These are phyloP conservation scores for Tuber borchii DNA, from an alignment of 495 filamentous ascomycete species.

Conservation along the genomic window DNA sequence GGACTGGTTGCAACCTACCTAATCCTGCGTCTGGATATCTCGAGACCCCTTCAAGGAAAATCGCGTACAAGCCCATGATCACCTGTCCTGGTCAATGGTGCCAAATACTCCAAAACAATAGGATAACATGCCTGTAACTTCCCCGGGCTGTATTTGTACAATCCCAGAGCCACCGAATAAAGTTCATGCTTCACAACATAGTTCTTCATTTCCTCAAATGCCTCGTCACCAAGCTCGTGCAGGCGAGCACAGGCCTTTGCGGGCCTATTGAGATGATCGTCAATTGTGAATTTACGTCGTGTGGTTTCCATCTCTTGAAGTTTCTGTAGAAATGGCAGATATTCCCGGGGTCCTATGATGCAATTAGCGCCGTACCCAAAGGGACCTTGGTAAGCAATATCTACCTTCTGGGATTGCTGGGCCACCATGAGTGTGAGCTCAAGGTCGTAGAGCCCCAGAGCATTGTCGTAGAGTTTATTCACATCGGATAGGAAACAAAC, in stretches of 20 bases:
- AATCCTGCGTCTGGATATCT: constrained; percentile 77
- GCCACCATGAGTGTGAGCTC: constrained; percentile 85
- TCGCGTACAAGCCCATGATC: constrained; percentile 70
- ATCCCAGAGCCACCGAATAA: constrained; percentile 65
- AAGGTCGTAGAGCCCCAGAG: constrained; percentile 82
- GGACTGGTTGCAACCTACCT: constrained; percentile 43
- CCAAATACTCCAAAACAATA: neutral
- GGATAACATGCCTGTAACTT: constrained; percentile 43
- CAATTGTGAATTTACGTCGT: constrained; percentile 73
- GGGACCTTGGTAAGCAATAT: constrained; percentile 2
- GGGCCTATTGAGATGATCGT: constrained; percentile 71
- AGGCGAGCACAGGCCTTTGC: constrained; percentile 73
- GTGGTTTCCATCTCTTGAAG: constrained; percentile 65
- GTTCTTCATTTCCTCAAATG: constrained; percentile 64
- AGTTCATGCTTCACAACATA: constrained; percentile 75
- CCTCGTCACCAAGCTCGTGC: constrained; percentile 52
- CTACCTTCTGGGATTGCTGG: constrained; percentile 82
- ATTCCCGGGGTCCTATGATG: constrained; percentile 69
- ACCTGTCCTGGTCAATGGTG: constrained; percentile 35
- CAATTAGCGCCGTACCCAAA: constrained; percentile 12
- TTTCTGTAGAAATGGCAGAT: constrained; percentile 84
- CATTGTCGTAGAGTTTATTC: constrained; percentile 84
- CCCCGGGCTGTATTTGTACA: constrained; percentile 74
- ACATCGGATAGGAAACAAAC: constrained; percentile 95
- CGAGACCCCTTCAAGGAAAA: constrained; percentile 64